Base-by-base conservation (phyloP, 2,329 filamentous ascomycete genomes). In the Fusarium incarnatum region DNA sequence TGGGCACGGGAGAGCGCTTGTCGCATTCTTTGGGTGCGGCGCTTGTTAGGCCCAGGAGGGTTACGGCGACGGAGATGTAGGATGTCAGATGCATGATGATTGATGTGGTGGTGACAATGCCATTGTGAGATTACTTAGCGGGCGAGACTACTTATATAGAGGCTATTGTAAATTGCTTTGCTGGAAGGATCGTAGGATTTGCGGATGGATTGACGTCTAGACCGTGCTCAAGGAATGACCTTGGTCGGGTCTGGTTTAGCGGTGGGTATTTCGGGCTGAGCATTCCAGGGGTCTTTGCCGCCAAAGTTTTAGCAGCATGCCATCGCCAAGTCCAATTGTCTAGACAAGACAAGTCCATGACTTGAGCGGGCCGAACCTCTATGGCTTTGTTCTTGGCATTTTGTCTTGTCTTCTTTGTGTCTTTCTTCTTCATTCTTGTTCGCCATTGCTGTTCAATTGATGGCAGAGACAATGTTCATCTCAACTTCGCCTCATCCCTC, bases 1-100 rank as follows among this genome's bases (percentile, higher is more conserved):
- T 45, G 11, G 73, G 73, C 9, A 40, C 56, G 2, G 73, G 68
- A 2, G 73, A 75, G 11, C 66, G 67, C 18, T 73, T 72, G 3
- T 48, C 7, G n/a, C 41, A 60, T 5, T 22, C 41, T 34, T 61
- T 56, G 0, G 71, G 71, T 15, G 56, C 41, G 7, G 71, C 71
- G 20, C 42, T 45, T 4, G 63, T 32, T 2, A 70, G 58, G 53
- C 71, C 69, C 1, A 73, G 12, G 20, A 68, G 47, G 13, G 60
- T 25, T 4, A 72, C 45, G 3, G 68, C 58, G 8, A 70, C 50
- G 4, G 68, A 56, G 16, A 73, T 11, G 45, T 67, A 73, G 4
- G 70, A 71, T 32, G 50, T 22, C n/a, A 72, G 48, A 57, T 65
- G 57, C 71, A 73, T 73, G 41, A 16, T 28, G 16, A n/a, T n/a